Percentiles rank a stretch among this genome's conserved stretches.
Evolutionary conservation across 768 basidiomycete species (phyloP).

Genomic region (Rhodotorula diobovata): DNA sequence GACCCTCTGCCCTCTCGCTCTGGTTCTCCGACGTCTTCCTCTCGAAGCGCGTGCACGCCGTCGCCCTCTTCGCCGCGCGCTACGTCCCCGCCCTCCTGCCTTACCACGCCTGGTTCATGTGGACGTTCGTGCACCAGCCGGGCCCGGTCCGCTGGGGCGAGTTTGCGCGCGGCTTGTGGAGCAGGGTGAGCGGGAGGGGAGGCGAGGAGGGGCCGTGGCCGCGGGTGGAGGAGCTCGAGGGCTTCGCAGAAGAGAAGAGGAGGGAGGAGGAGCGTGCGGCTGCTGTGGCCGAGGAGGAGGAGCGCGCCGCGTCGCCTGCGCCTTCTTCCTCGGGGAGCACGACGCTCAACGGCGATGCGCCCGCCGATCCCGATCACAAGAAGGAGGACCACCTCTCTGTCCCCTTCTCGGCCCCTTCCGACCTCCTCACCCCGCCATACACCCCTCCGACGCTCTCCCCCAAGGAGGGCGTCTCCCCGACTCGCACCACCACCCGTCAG

Average conservation of each 20-base stretch:
- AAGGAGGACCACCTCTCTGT: neutral
- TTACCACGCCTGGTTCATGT: slow-evolving; percentile 58
- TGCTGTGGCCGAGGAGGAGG: neutral
- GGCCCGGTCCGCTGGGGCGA: slow-evolving; percentile 12
- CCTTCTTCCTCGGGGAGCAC: too few species aligned
- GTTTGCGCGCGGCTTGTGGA: neutral
- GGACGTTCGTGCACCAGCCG: slow-evolving; percentile 38
- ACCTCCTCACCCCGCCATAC: neutral
- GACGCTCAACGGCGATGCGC: too few species aligned
- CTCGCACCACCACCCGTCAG: neutral
- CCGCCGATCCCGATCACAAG: neutral
- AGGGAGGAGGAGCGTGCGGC: neutral
- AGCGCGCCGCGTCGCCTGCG: too few species aligned
- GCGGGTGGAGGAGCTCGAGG: neutral
- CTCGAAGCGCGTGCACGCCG: slow-evolving; percentile 74
- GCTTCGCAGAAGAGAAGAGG: neutral
- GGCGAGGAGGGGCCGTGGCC: neutral
- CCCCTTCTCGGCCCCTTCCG: neutral
- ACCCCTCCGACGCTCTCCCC: neutral
- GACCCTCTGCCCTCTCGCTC: slow-evolving; percentile 12
- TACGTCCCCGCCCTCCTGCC: slow-evolving; percentile 62
- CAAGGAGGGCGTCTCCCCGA: neutral
- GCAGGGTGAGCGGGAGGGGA: slow-evolving; percentile 6
- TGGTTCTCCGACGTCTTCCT: slow-evolving; percentile 55
- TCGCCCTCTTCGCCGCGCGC: slow-evolving; percentile 72